phyloP scores from a whole-genome alignment of 495 filamentous ascomycete genomes.

The Neurospora discreta region DNA sequence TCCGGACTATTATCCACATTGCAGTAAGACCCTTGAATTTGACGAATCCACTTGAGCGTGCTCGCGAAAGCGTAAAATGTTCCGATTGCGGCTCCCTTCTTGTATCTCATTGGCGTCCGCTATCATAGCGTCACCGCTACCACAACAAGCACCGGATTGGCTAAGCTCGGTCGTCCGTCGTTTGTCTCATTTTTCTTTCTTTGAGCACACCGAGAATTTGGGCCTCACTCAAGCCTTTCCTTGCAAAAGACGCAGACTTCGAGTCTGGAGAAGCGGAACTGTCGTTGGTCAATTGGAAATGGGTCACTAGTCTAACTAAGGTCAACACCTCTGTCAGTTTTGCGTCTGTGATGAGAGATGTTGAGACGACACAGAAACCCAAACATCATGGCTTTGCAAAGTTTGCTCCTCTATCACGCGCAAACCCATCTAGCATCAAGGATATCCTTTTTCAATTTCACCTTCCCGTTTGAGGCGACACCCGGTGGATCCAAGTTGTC shows the following conservation, averaged over 20 bases:
- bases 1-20: too few species aligned
- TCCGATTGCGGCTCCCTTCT: neutral
- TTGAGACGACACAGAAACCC: neutral
- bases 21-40: neutral
- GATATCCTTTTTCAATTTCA: neutral
- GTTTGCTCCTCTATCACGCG: too few species aligned
- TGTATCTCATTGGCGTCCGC: neutral
- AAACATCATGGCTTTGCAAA: too few species aligned
- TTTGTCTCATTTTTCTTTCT: neutral
- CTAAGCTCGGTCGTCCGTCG: neutral
- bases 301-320: neutral
- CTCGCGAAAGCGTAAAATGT: neutral
- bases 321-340: neutral
- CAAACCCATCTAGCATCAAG: neutral
- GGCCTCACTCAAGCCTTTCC: neutral
- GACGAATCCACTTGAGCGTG: neutral
- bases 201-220: neutral
- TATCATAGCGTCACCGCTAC: neutral
- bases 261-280: neutral
- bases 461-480: neutral
- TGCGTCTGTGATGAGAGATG: neutral
- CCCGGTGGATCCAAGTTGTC: neutral
- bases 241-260: neutral
- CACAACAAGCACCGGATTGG: neutral
- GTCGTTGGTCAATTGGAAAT: neutral